These are phyloP conservation scores for Lichenothelia convexa DNA, from an alignment of 495 filamentous ascomycete genomes.

Conservation along the genomic window DNA sequence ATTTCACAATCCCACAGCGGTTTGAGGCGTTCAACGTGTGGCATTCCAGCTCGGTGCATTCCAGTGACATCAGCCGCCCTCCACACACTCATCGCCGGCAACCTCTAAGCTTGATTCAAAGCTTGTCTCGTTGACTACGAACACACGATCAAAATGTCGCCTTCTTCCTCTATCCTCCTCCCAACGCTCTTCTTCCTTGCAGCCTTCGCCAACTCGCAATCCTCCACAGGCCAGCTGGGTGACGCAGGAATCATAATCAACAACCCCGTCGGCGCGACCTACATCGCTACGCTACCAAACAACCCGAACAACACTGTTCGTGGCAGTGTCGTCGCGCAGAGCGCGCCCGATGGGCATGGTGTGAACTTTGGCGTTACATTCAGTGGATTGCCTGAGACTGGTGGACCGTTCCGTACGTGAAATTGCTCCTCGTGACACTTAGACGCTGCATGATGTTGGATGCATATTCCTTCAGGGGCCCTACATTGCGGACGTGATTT, in stretches of 20 bases:
- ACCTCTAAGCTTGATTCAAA: no score
- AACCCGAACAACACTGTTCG: slow-evolving; percentile 36
- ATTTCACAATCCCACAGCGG: no score
- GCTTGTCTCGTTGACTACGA: no score
- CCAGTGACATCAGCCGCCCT: no score
- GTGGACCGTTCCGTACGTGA: slow-evolving; percentile 54
- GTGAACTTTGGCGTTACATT: slow-evolving; percentile 42
- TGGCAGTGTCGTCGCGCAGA: slow-evolving; percentile 40
- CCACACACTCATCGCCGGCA: no score
- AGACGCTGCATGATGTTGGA: not conserved
- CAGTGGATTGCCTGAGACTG: slow-evolving; percentile 42
- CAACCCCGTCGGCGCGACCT: slow-evolving; percentile 42
- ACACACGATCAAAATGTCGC: no score
- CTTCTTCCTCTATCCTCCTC: no score
- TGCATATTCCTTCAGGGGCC: no score
- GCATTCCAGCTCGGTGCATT: no score
- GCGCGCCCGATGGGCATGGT: slow-evolving; percentile 39
- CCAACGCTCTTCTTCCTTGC: no score
- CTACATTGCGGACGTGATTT: not conserved
- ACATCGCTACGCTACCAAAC: slow-evolving; percentile 39
- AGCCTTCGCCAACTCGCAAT: slow-evolving; percentile 25
- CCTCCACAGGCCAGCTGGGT: slow-evolving; percentile 23
- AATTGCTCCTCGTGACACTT: not conserved
- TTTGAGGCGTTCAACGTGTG: no score
- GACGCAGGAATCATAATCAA: slow-evolving; percentile 35